Evolutionary conservation across 805 yeast genomes (phyloP).

Genomic region (Cyberlindnera meyerae): DNA sequence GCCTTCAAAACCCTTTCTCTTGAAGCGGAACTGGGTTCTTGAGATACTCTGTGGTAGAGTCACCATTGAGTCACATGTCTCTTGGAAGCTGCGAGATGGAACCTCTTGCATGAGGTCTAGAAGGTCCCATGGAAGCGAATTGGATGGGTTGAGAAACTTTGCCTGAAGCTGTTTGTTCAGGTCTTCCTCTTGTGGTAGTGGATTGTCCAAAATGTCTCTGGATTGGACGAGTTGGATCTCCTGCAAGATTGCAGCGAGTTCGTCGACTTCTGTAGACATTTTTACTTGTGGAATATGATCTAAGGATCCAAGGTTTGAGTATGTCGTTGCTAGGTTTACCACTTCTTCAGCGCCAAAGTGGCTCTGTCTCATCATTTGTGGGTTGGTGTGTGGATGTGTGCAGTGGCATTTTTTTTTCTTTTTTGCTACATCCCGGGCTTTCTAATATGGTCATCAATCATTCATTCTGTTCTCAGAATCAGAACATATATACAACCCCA

Average conservation of each 20-base stretch:
- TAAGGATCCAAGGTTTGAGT: too few relatives aligned
- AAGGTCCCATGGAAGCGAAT: conserved; percentile 61
- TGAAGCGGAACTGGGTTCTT: conserved; percentile 62
- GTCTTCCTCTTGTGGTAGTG: conserved; percentile 1
- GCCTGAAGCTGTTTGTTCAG: conserved; percentile 24
- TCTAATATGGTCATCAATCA: too few relatives aligned
- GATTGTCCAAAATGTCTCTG: too few relatives aligned
- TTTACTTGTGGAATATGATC: too few relatives aligned
- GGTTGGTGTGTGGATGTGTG: too few relatives aligned
- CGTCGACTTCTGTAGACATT: conserved; percentile 19
- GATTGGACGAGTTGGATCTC: conserved; percentile 4
- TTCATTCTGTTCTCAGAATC: too few relatives aligned
- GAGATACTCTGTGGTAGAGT: conserved; percentile 55
- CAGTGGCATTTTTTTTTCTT: too few relatives aligned
- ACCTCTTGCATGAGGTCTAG: conserved; percentile 61
- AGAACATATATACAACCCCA: too few relatives aligned
- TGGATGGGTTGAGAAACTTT: conserved; percentile 58
- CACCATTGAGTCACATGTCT: conserved; percentile 34
- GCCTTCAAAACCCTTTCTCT: conserved; percentile 74
- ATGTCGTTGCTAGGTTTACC: too few relatives aligned
- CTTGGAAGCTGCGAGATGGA: conserved; percentile 34
- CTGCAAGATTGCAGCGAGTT: conserved; percentile 3
- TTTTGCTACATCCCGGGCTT: too few relatives aligned
- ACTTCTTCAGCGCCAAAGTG: too few relatives aligned
- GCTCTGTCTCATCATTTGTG: too few relatives aligned